Evolutionary conservation across 1,284 basidiomycete species (phyloP).

Genomic region (Leccinum huronense): DNA sequence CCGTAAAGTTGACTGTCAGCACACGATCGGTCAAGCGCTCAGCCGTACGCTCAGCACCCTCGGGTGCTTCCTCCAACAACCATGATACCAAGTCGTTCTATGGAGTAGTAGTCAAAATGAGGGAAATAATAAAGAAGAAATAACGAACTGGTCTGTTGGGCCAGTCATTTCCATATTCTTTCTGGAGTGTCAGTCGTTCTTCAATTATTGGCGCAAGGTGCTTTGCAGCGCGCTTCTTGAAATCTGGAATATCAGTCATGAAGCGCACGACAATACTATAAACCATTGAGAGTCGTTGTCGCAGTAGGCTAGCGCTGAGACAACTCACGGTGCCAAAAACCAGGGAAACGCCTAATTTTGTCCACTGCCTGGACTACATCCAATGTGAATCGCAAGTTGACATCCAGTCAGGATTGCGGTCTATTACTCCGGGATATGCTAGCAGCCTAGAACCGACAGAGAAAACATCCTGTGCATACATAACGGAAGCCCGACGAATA

Average conservation of each 20-base stretch:
- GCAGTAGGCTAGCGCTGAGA: neutral
- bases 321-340: constrained; percentile 40
- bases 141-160: constrained; percentile 38
- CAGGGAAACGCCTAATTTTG: constrained; percentile 38
- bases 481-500: constrained; percentile 40
- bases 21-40: constrained; percentile 35
- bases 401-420: constrained; percentile 40
- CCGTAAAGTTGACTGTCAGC: constrained; percentile 39
- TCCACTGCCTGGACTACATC: constrained; percentile 32
- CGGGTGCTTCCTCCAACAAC: constrained; percentile 40
- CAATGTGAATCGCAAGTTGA: constrained; percentile 36
- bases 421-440: constrained; percentile 22
- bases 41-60: constrained; percentile 31
- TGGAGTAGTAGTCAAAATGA: constrained; percentile 18
- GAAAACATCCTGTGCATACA: constrained; percentile 27
- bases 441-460: neutral
- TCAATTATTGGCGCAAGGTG: constrained; percentile 38
- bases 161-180: constrained; percentile 39
- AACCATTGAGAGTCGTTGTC: neutral
- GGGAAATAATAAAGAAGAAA: neutral
- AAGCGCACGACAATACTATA: constrained; percentile 5
- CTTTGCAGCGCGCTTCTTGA: constrained; percentile 17
- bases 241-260: neutral
- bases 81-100: constrained; percentile 37
- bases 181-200: constrained; percentile 34